Evolutionary conservation across 345 rosid genomes (phyloP), one percentile per base, ranked within the genome.

Genomic region (Boechera divaricarpa): DNA sequence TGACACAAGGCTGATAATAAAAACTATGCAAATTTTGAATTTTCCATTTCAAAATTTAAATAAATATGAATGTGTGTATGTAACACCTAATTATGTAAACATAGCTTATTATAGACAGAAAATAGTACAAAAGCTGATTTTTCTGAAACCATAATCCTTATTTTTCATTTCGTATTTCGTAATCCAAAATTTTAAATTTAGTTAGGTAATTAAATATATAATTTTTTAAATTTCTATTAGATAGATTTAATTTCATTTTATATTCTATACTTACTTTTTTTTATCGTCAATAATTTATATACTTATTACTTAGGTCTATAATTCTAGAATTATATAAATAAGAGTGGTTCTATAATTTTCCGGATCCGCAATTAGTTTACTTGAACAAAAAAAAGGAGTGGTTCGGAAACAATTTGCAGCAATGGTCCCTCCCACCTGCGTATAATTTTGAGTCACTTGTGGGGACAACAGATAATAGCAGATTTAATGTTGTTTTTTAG

Each of bases 361-460:
- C 2, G 53, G 53, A 16, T 7, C 2, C 15, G 0, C 51, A 45
- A 45, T 45, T 35, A 21, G 31, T 4, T 8, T 52, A 52, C 6
- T 21, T 52, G 5, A 45, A 18, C 9, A 49, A 49, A 49, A 54
- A 3, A 31, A 4, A 52, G 13, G 45, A 42, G 77, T 64, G 57
- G 45, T 42, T 74, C 35, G 16, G 24, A 41, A 15, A 55, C 63
- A 63, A 64, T 73, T 63, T 44, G 24, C 44, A n/a, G 10, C 39
- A 33, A 54, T 31, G 63, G 77, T 63, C 47, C 45, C 36, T 65
- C 58, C 52, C 54, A 64, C 16, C 12, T 41, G 35, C 28, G 6
- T 64, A 64, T 74, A 55, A 42, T 42, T 24, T 74, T 8, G 12
- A 57, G 39, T 65, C 15, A 53, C 21, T 56, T 74, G 48, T 65